Conservation (phyloP, 148 eudicot species). For the Hydrangea macrophylla region DNA sequence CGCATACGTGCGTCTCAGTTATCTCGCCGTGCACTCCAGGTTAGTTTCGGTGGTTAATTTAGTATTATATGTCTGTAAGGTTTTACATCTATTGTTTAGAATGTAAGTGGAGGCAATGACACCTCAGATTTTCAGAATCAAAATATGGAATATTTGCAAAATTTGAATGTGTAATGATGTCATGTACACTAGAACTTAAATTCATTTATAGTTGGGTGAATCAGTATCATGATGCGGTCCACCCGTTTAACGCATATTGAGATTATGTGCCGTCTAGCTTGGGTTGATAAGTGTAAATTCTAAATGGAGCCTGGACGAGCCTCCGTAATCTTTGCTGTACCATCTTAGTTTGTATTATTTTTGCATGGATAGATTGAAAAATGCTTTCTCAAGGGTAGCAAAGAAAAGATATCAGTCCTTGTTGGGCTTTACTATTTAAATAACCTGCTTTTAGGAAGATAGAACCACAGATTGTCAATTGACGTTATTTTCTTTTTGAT, state of each 20-base stretch:
- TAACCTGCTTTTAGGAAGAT: neutral
- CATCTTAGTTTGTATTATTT: neutral
- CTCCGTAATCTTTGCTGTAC: too few relatives aligned
- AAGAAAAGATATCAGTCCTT: neutral
- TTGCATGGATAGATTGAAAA: neutral
- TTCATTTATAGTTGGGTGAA: neutral
- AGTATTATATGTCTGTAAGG: neutral
- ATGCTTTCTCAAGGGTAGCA: neutral
- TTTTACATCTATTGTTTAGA: neutral
- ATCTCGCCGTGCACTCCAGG: constrained; percentile 91
- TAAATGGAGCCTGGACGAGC: too few relatives aligned
- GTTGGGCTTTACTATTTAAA: neutral
- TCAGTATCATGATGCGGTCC: neutral
- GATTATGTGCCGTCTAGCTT: neutral
- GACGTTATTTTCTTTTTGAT: constrained; percentile 1
- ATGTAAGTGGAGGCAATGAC: neutral
- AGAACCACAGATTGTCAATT: neutral
- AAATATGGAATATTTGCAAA: neutral
- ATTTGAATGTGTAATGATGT: too few relatives aligned
- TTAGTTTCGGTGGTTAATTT: constrained; percentile 11
- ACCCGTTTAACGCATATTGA: neutral
- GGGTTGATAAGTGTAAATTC: too few relatives aligned
- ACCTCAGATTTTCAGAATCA: neutral
- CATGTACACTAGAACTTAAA: neutral
- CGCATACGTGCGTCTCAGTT: constrained; percentile 88